These are phyloP conservation scores for Trypanosoma rangeli DNA, from an alignment of 208 protist genomes.

Conservation along the genomic window DNA sequence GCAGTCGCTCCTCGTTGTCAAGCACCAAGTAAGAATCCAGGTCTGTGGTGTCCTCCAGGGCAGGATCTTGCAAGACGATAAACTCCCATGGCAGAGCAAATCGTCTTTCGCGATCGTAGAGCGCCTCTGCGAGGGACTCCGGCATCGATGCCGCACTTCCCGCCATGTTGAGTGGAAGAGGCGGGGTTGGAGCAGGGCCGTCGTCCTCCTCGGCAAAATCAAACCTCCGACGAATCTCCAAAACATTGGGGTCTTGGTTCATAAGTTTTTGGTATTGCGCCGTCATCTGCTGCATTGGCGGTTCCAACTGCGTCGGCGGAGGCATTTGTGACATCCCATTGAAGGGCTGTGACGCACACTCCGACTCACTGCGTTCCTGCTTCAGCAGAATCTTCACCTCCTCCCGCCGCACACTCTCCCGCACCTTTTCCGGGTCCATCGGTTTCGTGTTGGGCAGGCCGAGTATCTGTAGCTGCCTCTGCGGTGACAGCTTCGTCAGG, in stretches of 20 bases:
- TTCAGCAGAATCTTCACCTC: constrained; percentile 73
- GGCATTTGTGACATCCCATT: neutral
- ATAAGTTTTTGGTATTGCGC: constrained; percentile 59
- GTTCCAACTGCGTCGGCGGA: constrained; percentile 10
- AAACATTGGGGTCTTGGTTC: constrained; percentile 59
- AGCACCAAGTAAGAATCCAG: constrained; percentile 71
- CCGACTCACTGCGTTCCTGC: constrained; percentile 29
- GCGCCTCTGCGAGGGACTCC: constrained; percentile 40
- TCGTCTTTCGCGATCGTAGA: constrained; percentile 70
- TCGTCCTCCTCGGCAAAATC: constrained; percentile 39
- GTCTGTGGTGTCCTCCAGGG: constrained; percentile 65
- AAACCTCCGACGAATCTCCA: constrained; percentile 68
- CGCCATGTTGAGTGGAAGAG: neutral
- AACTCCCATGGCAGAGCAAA: constrained; percentile 87
- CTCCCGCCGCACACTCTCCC: constrained; percentile 69
- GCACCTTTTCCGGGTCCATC: constrained; percentile 56
- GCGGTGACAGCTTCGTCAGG: constrained; percentile 48
- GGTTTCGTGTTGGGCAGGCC: constrained; percentile 78
- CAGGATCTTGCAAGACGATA: constrained; percentile 57
- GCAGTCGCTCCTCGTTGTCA: constrained; percentile 84
- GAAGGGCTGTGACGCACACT: neutral
- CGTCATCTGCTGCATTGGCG: constrained; percentile 37
- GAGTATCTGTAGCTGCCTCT: constrained; percentile 80
- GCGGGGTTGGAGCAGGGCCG: constrained; percentile 23
- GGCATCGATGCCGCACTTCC: neutral